Evolutionary conservation across 2,329 filamentous ascomycete genomes (phyloP).

Genomic region (Lecanoromycetidae sp.): DNA sequence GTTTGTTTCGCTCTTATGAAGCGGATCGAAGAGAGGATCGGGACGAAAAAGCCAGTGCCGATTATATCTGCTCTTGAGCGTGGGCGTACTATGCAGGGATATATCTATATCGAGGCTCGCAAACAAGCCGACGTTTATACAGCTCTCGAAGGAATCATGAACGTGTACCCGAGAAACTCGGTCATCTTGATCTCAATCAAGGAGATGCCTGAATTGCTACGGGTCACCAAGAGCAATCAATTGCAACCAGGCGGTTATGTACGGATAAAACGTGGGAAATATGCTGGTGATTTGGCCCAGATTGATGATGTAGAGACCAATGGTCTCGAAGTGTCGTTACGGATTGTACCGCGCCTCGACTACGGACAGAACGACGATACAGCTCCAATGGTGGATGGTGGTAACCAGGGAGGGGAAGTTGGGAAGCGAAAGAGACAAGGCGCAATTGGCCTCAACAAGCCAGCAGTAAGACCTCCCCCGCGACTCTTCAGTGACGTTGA

Average conservation of each 20-base stretch:
- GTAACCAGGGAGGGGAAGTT: conserved; percentile 39
- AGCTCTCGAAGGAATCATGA: conserved; percentile 70
- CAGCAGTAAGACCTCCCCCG: conserved; percentile 65
- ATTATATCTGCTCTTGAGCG: conserved; percentile 91
- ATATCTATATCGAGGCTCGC: conserved; percentile 87
- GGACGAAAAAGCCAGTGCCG: conserved; percentile 65
- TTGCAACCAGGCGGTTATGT: conserved; percentile 86
- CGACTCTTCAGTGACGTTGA: conserved; percentile 87
- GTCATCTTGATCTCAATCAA: conserved; percentile 86
- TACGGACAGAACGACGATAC: conserved; percentile 79
- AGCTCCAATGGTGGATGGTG: conserved; percentile 32
- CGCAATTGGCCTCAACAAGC: conserved; percentile 36
- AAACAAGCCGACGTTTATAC: conserved; percentile 74
- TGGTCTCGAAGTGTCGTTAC: conserved; percentile 74
- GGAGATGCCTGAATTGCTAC: conserved; percentile 93
- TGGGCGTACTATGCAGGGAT: conserved; percentile 78
- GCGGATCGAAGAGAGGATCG: conserved; percentile 66
- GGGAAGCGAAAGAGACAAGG: conserved; percentile 71
- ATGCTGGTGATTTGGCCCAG: conserved; percentile 80
- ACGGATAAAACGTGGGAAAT: conserved; percentile 68
- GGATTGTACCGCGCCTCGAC: conserved; percentile 80
- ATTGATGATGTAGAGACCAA: conserved; percentile 89
- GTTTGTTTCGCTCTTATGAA: conserved; percentile 80
- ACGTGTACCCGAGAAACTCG: conserved; percentile 80
- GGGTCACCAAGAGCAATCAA: conserved; percentile 73